Evolutionary conservation across 2,329 filamentous ascomycete genomes (phyloP).

Genomic region (Ophiostoma triangulosporum): DNA sequence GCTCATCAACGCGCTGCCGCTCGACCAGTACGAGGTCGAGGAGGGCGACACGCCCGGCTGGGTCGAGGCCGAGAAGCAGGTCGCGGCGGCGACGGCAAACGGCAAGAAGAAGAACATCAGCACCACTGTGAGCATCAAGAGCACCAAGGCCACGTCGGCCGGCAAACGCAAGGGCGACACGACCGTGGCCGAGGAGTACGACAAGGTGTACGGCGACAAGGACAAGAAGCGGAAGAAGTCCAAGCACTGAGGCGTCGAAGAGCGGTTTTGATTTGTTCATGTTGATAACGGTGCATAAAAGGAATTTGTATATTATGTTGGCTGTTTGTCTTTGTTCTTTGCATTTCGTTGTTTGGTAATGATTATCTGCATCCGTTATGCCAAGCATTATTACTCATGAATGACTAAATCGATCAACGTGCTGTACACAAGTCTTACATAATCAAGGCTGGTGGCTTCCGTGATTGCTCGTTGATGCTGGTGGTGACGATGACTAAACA

Average conservation of each 20-base stretch:
- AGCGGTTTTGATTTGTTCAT: background rate
- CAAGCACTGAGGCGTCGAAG: slow-evolving; percentile 18
- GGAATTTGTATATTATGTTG: slow-evolving; percentile 3
- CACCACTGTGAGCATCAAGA: slow-evolving; percentile 68
- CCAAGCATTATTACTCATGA: background rate
- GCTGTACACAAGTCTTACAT: no score
- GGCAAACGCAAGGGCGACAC: slow-evolving; percentile 52
- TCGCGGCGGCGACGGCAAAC: slow-evolving; percentile 39
- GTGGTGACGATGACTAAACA: no score
- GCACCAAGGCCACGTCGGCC: slow-evolving; percentile 37
- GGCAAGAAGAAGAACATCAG: slow-evolving; percentile 29
- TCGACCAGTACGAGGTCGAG: slow-evolving; percentile 69
- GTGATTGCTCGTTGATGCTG: no score
- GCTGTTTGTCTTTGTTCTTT: background rate
- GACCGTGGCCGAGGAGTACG: slow-evolving; percentile 48
- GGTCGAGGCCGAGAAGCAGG: slow-evolving; percentile 63
- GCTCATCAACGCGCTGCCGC: slow-evolving; percentile 77
- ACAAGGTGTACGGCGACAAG: slow-evolving; percentile 39
- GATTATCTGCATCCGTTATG: background rate
- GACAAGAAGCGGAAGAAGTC: slow-evolving; percentile 29
- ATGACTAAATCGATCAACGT: no score
- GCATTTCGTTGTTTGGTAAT: background rate
- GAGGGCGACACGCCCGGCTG: slow-evolving; percentile 43
- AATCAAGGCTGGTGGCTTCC: no score
- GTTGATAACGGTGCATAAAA: background rate